These are phyloP conservation scores for Neofusicoccum kwambonambiense DNA, from an alignment of 2,329 filamentous ascomycete genomes.

Conservation along the genomic window DNA sequence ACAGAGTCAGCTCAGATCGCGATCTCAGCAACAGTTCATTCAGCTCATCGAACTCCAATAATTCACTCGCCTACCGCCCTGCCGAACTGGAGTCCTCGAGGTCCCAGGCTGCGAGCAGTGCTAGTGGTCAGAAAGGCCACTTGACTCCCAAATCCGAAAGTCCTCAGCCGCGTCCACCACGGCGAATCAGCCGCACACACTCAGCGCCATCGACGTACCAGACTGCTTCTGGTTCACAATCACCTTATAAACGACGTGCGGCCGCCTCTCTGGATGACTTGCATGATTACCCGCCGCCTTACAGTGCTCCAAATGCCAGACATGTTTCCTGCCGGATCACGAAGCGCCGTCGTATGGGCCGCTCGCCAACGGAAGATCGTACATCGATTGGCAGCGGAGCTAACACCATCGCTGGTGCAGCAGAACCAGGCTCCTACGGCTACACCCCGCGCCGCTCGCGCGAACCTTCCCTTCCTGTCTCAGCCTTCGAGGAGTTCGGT, in stretches of 20 bases:
- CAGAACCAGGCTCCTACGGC: conserved; percentile 32
- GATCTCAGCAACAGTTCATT: conserved; percentile 25
- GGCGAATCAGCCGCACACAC: conserved; percentile 27
- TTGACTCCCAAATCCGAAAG: conserved; percentile 38
- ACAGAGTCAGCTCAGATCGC: conserved; percentile 40
- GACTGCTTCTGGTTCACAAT: conserved; percentile 18
- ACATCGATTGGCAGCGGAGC: conserved; percentile 30
- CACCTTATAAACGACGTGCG: conserved; percentile 25
- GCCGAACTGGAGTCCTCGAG: conserved; percentile 1
- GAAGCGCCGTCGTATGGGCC: conserved; percentile 50
- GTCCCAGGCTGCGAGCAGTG: conserved; percentile 25
- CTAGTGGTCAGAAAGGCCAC: conserved; percentile 30
- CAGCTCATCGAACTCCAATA: conserved; percentile 23
- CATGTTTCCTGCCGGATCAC: conserved; percentile 20
- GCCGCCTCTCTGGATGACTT: neutral
- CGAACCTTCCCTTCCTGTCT: conserved; percentile 43
- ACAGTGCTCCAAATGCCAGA: neutral
- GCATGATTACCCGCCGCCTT: neutral
- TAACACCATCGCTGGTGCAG: conserved; percentile 6
- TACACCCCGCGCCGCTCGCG: conserved; percentile 45
- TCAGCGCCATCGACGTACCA: conserved; percentile 27
- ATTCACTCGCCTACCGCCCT: conserved; percentile 17
- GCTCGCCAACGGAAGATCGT: conserved; percentile 31
- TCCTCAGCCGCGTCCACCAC: conserved; percentile 25
- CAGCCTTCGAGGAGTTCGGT: neutral